Evolutionary conservation across 257 asterid genomes (phyloP), one percentile per base, ranked within the genome.

Genomic region (Solanum arcanum): DNA sequence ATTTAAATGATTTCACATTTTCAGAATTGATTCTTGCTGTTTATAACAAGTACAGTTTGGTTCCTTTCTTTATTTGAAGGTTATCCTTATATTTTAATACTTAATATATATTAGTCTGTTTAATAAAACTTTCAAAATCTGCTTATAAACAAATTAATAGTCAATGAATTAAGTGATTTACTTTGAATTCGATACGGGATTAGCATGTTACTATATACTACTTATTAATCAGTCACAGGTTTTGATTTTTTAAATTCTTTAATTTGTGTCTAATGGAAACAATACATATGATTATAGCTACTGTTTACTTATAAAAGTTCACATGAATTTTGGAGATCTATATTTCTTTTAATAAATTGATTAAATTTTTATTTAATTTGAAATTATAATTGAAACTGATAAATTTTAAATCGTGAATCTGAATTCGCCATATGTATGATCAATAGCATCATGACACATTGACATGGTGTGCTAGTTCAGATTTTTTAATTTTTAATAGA

Each of bases 311-410:
- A 10, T 62, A 62, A 1, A 15, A 5, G 0, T 62, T 62, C 6
- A 23, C 2, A 15, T 15, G 0, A 62, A 62, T n/a, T 0, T 7
- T 23, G 2, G 0, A 27, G 2, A 23, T 62, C 0, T 62, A 62
- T 56, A 62, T 10, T 62, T 23, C 0, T 10, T 3, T 23, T 10
- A 23, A 23, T 4, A 23, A 23, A 62, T 23, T 62, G 0, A 62
- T 62, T 23, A 62, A 5, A 62, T 23, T 62, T 62, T 1, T 62
- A 23, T 23, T 62, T 62, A 23, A n/a, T 7, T 62, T 23, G 14
- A 62, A 62, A 62, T 62, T 62, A 62, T 10, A 23, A 0, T 23
- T 5, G 1, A 21, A 62, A 0, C 7, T 12, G 2, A 13, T 23
- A 62, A 62, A 62, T 7, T 62, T 62, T 2, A 62, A n/a, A 23